phyloP scores from a whole-genome alignment of 2,329 filamentous ascomycete genomes.

The Lachnellula subtilissima region DNA sequence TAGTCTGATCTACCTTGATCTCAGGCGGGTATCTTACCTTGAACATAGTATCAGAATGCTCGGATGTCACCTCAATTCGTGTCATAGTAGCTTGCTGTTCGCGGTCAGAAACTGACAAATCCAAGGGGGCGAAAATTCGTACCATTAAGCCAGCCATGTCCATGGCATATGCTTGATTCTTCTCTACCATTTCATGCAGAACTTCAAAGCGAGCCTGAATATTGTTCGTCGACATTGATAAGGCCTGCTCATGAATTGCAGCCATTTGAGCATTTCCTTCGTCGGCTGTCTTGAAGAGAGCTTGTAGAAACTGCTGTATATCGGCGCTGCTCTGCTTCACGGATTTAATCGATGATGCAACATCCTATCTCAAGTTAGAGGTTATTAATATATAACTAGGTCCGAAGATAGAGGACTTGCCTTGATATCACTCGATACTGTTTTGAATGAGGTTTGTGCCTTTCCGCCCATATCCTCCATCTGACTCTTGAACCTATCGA shows the following conservation, averaged over 20 bases:
- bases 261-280: constrained; percentile 27
- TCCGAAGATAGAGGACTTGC: constrained; percentile 6
- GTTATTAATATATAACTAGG: neutral
- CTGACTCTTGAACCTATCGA: constrained; percentile 19
- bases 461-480: constrained; percentile 20
- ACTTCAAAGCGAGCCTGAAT: constrained; percentile 16
- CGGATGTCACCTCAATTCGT: constrained; percentile 16
- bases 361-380: constrained; percentile 12
- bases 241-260: constrained; percentile 24
- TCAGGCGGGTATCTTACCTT: constrained; percentile 15
- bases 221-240: constrained; percentile 18
- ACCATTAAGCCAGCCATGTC: constrained; percentile 18
- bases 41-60: constrained; percentile 23
- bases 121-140: neutral
- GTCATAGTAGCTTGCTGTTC: constrained; percentile 17
- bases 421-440: constrained; percentile 19
- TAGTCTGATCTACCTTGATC: neutral
- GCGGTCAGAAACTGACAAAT: constrained; percentile 2
- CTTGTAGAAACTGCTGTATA: constrained; percentile 15
- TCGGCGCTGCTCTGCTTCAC: constrained; percentile 11
- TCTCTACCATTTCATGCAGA: constrained; percentile 20
- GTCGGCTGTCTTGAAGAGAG: constrained; percentile 12
- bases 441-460: constrained; percentile 21
- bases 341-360: constrained; percentile 15
- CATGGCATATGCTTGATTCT: constrained; percentile 17